Base-by-base conservation (phyloP, 192 early-diverging fungal species). In the Linnemannia zychae region DNA sequence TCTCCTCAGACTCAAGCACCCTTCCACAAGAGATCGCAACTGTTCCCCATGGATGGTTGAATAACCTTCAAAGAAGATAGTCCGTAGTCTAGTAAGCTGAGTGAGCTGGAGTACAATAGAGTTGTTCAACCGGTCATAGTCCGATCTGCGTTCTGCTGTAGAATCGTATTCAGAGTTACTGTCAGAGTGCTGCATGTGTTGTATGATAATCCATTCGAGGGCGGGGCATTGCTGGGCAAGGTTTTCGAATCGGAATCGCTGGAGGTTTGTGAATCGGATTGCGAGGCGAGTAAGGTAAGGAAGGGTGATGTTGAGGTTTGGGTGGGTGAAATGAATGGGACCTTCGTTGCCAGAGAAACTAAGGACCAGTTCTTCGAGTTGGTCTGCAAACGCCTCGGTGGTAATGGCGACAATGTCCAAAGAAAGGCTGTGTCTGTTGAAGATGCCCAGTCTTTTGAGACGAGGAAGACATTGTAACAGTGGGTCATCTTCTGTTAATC, bases 321-420 rank as follows among this genome's bases (percentile, higher is more conserved):
- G 47, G 48, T 74, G 48, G 7, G 36, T 36, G 34, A 80, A 74
- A 4, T 17, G 34, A 4, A 22, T 7, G 22, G 38, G 34, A n/a
- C 22, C 66, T 1, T 52, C 53, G 16, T 17, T 37, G 22, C 34
- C 20, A 4, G 65, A 68, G 33, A 20, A 20, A 12, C 47, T 44
- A 7, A 80, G 16, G 20, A 74, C 48, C 22, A 80, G 33, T 49
- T 80, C 78, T 33, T 74, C 71, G 17, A 80, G 63, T 34, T 80
- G 78, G 20, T 80, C 47, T 5, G 65, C 63, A 66, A 80, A 69
- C 4, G 71, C 78, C 37, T 73, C 71, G 2, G 34, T 57, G 20
- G 50, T 15, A 13, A 6, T 53, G 22, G 50, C 36, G 1, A 74
- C 16, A 16, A 36, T 18, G 1, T 9, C 33, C 9, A 53, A 3